Percentiles rank a stretch among this genome's conserved stretches.
Conservation (phyloP, 1,139 yeast genomes). For the Candida albicans region DNA sequence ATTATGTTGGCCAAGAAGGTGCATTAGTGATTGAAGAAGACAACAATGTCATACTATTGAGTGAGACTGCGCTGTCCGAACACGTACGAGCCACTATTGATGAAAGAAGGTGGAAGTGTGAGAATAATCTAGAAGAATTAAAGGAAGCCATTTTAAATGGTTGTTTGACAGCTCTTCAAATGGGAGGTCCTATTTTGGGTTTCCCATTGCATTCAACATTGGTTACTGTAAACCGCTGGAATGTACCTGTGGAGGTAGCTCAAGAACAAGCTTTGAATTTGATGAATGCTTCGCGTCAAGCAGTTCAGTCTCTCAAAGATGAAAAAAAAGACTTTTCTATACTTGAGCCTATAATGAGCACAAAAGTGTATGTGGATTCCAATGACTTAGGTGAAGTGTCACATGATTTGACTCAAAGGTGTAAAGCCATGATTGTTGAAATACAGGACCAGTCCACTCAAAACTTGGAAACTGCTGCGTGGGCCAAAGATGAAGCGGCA, state of each 20-base stretch:
- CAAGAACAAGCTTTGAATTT: constrained; percentile 26
- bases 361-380: constrained; percentile 65
- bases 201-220: constrained; percentile 66
- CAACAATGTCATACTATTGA: constrained; percentile 39
- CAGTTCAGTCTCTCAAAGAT: constrained; percentile 32
- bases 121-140: constrained; percentile 47
- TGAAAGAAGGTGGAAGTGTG: constrained; percentile 53
- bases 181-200: constrained; percentile 70
- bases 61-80: constrained; percentile 28
- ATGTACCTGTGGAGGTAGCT: constrained; percentile 54
- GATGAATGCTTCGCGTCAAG: constrained; percentile 33
- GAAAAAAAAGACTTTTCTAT: constrained; percentile 45
- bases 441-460: constrained; percentile 59
- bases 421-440: constrained; percentile 67
- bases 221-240: constrained; percentile 51
- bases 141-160: constrained; percentile 59
- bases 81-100: constrained; percentile 27
- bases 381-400: constrained; percentile 80
- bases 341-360: constrained; percentile 86
- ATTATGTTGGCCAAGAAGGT: constrained; percentile 42
- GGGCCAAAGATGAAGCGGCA: constrained; percentile 56
- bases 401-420: constrained; percentile 68
- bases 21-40: constrained; percentile 35
- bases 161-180: constrained; percentile 68
- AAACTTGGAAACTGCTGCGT: constrained; percentile 33